A percentile compares a stretch with the other conserved stretches of the same genome.
phyloP scores from a whole-genome alignment of 176 grass and related monocot genomes.

The Triticum monococcum region DNA sequence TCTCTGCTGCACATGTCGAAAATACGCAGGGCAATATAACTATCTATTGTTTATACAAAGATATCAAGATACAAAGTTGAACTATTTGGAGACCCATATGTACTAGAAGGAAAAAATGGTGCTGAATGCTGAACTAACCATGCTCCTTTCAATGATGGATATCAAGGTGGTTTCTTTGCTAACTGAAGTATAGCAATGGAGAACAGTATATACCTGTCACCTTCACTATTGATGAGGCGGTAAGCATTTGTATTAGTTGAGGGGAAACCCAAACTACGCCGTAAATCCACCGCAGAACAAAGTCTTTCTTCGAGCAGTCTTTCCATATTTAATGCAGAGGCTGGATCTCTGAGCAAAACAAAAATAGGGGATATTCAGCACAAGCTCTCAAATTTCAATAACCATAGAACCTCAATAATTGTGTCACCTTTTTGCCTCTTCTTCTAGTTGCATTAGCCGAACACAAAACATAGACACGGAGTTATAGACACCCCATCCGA shows the following conservation, averaged over 20 bases:
- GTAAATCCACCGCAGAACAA: constrained; percentile 62
- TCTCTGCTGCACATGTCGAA: not conserved
- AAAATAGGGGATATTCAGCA: constrained; percentile 6
- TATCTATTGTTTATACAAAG: not conserved
- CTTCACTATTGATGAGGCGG: constrained; percentile 93
- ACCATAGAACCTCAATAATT: not conserved
- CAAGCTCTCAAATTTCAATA: not conserved
- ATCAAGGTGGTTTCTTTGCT: not conserved
- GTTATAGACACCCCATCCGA: constrained; percentile 92
- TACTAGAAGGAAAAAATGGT: not conserved
- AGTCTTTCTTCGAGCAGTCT: constrained; percentile 84
- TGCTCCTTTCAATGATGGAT: constrained; percentile 14
- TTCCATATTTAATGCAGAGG: constrained; percentile 79
- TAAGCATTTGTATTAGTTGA: constrained; percentile 82
- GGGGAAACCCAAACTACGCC: constrained; percentile 59
- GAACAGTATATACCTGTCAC: constrained; percentile 62
- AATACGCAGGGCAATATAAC: not conserved
- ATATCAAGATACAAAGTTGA: not conserved
- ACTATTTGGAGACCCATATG: not conserved
- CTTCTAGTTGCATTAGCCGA: constrained; percentile 90
- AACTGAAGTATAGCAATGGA: not conserved
- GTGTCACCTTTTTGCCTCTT: constrained; percentile 74
- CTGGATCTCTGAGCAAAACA: constrained; percentile 57
- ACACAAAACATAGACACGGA: constrained; percentile 98
- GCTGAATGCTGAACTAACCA: not conserved